These are phyloP conservation scores for Talaromyces adpressus DNA, from an alignment of 495 filamentous ascomycete genomes.

Conservation along the genomic window DNA sequence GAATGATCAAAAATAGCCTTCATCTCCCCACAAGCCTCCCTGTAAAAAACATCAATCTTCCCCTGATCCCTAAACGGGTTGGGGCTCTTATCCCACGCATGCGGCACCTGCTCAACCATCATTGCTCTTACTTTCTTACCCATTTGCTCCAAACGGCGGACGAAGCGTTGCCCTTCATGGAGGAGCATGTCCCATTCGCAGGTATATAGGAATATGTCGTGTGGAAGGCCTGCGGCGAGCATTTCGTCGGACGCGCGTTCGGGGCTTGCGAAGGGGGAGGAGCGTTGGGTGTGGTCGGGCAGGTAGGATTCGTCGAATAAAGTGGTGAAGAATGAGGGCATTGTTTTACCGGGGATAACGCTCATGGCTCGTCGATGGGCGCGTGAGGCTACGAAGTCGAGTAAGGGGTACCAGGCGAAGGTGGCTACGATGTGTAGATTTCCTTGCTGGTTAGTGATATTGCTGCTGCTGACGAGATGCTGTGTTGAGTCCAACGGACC, in stretches of 20 bases:
- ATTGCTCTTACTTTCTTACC: constrained; percentile 62
- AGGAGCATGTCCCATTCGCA: constrained; percentile 93
- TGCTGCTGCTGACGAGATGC: constrained; percentile 21
- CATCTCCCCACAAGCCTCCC: constrained; percentile 39
- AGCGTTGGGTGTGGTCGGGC: constrained; percentile 39
- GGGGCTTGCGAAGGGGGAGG: constrained; percentile 57
- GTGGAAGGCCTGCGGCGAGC: constrained; percentile 46
- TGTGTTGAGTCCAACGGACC: constrained; percentile 24
- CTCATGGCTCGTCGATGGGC: constrained; percentile 62
- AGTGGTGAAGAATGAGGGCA: constrained; percentile 65
- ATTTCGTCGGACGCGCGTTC: constrained; percentile 50
- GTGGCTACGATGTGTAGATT: constrained; percentile 44
- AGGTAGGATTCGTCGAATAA: constrained; percentile 88
- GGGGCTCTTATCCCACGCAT: constrained; percentile 85
- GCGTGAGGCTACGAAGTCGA: constrained; percentile 73
- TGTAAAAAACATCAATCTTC: constrained; percentile 32
- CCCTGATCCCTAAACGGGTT: constrained; percentile 60
- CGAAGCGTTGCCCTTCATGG: constrained; percentile 65
- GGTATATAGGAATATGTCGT: constrained; percentile 64
- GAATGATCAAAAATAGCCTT: constrained; percentile 33
- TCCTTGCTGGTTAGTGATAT: not conserved
- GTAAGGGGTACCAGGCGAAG: constrained; percentile 76
- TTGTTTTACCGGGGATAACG: constrained; percentile 60
- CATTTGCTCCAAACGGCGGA: constrained; percentile 53
- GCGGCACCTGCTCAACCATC: constrained; percentile 64